Evolutionary conservation across 2,329 filamentous ascomycete genomes (phyloP), one percentile per base, ranked within the genome.

Genomic region (Apiospora marii): DNA sequence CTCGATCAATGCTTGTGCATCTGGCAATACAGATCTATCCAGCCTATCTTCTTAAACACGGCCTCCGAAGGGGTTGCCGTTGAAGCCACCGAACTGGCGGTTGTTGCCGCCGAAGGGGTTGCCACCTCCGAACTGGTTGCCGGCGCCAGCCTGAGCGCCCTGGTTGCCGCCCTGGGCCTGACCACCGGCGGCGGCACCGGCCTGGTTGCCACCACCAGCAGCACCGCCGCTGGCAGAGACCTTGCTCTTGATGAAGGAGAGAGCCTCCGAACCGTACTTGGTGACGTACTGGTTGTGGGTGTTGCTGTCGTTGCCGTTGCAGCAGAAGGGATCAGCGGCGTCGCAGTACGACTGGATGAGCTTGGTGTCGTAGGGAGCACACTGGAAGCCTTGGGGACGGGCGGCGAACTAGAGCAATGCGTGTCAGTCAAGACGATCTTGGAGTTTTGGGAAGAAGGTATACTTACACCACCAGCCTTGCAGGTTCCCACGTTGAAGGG

Each of bases 321-420:
- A 92, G 85, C 91, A 92, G 82, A 91, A 92, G 0, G 90, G 90
- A 74, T 92, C 91, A 4, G 87, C 78, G 5, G 86, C 82, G 76
- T 93, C 91, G 80, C 91, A 92, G 84, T 92, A 92, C 5, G 88
- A 90, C 82, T 91, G 83, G 76, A 92, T 88, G 77, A 88, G 90
- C 78, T 75, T 78, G 10, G 81, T 78, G 74, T 81, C 85, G 30
- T 84, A 85, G 13, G 88, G 86, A 0, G 84, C 82, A 82, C 90
- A 92, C 64, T 81, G 82, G 80, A 90, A 92, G 37, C 89, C 89
- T 5, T 83, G 77, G 0, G 89, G 86, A 5, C 90, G 88, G 44
- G 89, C 87, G 70, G 89, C 88, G 74, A 92, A 92, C 89, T 92
- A 37, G 5, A 10, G 34, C 8, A 19, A 30, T 48, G 22, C 24